Evolutionary conservation across 2,329 filamentous ascomycete genomes (phyloP), one percentile per base, ranked within the genome.

Genomic region (Bisporella sp.): DNA sequence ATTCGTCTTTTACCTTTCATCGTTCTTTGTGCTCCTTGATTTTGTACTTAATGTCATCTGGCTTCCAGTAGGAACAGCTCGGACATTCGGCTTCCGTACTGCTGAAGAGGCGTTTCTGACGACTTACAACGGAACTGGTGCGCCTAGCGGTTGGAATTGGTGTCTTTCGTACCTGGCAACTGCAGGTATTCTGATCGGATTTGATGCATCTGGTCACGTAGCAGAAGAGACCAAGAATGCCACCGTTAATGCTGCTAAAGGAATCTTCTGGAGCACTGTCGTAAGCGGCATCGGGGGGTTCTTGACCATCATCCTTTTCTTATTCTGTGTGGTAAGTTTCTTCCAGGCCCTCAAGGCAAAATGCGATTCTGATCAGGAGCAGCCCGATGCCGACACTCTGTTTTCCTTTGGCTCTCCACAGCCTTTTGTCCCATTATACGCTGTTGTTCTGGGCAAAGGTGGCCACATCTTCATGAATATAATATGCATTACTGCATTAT

Each of bases 41-140:
- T 50, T 55, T 6, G 5, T 55, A 12, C 51, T 55, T n/a, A 55
- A 55, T 13, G 30, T 55, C 21, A 51, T 55, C 32, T 55, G 53
- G 53, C 30, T 55, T 6, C 53, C 53, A 8, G 53, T 55, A 13
- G 51, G 51, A 31, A 48, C 49, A 30, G 44, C 47, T 30, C 40
- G 37, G 28, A 53, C 53, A 5, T 53, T 50, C 31, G 53, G 53
- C 5, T 55, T 55, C 48, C 53, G 49, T 11, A 32, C 53, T 12
- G 48, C 53, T n/a, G 41, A 50, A 12, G 48, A 50, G 12, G 53
- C 49, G 11, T 55, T 55, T 30, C 44, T 49, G 35, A 50, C 53
- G 30, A 55, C 51, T n/a, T 55, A 55, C 45, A 55, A 55, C 31
- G 53, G 53, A 40, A 49, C 45, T 3, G 51, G 46, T 30, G 49